Conservation (phyloP, 164 flowering plant genomes). For the Piper longum region DNA sequence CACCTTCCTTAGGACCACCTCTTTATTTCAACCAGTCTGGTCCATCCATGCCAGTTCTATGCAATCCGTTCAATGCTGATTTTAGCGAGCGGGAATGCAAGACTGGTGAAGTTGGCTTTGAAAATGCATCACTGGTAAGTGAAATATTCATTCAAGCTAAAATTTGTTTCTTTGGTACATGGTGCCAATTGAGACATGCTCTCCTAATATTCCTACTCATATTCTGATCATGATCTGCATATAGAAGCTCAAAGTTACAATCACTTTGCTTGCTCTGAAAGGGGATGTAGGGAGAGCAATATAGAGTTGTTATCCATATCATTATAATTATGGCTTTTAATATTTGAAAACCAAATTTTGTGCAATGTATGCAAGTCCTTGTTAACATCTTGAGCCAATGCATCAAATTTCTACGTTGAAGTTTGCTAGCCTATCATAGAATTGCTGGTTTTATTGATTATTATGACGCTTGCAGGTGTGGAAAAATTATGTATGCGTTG, state of each 20-base stretch:
- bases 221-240: no score
- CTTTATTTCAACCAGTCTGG: slow-evolving; percentile 69
- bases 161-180: no score
- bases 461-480: slow-evolving; percentile 16
- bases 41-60: slow-evolving; percentile 47
- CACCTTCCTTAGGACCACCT: slow-evolving; percentile 25
- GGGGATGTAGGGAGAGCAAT: no score
- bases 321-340: no score
- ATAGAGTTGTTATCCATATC: no score
- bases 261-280: no score
- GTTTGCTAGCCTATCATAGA: neutral
- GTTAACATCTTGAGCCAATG: neutral
- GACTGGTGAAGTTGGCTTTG: slow-evolving; percentile 37
- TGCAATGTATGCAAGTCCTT: no score
- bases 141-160: neutral
- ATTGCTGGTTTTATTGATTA: neutral
- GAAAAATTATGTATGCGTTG: slow-evolving; percentile 24
- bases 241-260: no score
- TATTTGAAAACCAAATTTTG: no score
- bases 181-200: no score
- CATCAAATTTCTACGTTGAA: neutral
- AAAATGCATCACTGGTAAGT: slow-evolving; percentile 46
- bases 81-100: slow-evolving; percentile 25
- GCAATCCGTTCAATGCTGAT: slow-evolving; percentile 47
- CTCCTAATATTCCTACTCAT: no score